These are phyloP conservation scores for Phytophthora crassamura DNA, from an alignment of 352 stramenopile species.

Conservation along the genomic window DNA sequence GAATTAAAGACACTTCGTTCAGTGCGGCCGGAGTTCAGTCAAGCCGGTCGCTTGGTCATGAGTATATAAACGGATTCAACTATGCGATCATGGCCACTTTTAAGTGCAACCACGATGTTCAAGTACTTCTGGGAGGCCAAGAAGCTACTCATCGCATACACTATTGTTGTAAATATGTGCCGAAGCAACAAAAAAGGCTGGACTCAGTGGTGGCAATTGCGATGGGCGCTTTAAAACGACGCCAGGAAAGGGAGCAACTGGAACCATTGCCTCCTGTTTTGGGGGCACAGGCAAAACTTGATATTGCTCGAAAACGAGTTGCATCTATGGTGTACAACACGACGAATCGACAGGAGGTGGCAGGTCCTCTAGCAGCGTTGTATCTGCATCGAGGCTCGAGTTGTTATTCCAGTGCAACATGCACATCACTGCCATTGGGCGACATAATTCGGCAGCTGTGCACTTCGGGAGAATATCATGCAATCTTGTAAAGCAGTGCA, in stretches of 20 bases:
- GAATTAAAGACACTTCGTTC: neutral
- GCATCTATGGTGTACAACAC: neutral
- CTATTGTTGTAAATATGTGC: slow-evolving; percentile 4
- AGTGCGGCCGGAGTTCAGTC: neutral
- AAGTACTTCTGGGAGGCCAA: neutral
- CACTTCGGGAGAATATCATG: neutral
- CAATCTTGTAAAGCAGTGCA: neutral
- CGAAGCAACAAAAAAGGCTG: slow-evolving; percentile 4
- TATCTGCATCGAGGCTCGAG: neutral
- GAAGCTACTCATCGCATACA: neutral
- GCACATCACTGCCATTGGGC: neutral
- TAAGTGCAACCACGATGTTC: neutral
- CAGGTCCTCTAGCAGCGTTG: neutral
- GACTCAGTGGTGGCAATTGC: slow-evolving; percentile 3
- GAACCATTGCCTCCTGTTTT: neutral
- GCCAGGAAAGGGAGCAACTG: neutral
- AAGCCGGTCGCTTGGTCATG: neutral
- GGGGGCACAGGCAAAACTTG: neutral
- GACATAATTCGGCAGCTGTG: slow-evolving; percentile 10
- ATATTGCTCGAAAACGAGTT: neutral
- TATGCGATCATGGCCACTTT: slow-evolving; percentile 3
- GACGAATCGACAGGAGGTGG: slow-evolving; percentile 6
- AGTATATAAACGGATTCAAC: slow-evolving; percentile 9
- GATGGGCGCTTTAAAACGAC: neutral
- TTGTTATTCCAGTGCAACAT: neutral